Base-by-base conservation (phyloP, 2,329 filamentous ascomycete species). In the Samsoniella hepiali region DNA sequence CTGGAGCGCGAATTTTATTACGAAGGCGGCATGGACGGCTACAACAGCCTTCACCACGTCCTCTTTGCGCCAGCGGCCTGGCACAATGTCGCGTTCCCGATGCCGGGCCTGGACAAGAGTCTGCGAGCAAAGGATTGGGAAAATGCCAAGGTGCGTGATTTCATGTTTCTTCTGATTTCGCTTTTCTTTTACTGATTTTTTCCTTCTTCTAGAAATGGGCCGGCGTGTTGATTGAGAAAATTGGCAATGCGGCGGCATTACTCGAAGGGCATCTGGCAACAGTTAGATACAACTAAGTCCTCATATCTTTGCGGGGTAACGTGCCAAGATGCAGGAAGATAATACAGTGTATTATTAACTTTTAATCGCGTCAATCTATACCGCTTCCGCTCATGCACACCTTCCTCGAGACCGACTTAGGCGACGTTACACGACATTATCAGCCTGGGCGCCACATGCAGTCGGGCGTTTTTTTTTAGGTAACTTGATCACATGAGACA, bases 1-100 rank as follows among this genome's bases (percentile, higher is more conserved):
- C 10, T 61, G 47, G 58, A 61, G 58, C 36, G 58, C 3, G n/a
- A 53, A 3, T 61, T 61, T 17, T 61, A 61, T 34, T 54, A 61
- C 38, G 58, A 61, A 42, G 49, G n/a, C 5, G 58, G 58, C 38
- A 61, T 61, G 58, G 58, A 54, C 9, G 58, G 58, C 3, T 53
- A 60, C 38, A 40, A 42, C 17, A 44, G 47, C 11, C 38, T 61
- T n/a, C 58, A 61, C 38, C 58, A 61, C 34, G 58, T 61, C 3
- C 34, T 61, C 8, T 61, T 34, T 27, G 58, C 47, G 13, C 58
- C 58, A 1, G 36, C 47, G 3, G 58, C 47, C 3, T 53, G 58
- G 58, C 58, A 54, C 29, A 61, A 36, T 36, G 27, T 34, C 17
- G 58, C 58, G 17, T 27, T 17, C 13, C 47, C 58, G 27, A 61